Base-by-base conservation (phyloP, 2,329 filamentous ascomycete genomes). In the Phialophora tarda region DNA sequence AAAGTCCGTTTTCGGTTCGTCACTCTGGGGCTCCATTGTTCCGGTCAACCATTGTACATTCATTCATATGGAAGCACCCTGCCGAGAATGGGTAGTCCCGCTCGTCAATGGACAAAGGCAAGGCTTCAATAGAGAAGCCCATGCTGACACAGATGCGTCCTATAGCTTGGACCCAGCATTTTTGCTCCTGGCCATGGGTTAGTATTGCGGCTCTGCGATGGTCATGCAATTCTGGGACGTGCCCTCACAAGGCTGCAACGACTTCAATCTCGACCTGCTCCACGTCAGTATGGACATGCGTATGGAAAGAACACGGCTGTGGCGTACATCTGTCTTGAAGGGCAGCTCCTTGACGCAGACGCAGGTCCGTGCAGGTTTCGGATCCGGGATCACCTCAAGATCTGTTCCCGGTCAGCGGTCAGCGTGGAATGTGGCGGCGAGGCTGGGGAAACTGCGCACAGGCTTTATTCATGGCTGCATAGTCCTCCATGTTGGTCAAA, bases 391-490 rank as follows among this genome's bases (percentile, higher is more conserved):
- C 56, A 68, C 67, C 21, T 71, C 66, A 24, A 69, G 60, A 60
- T 63, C 68, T 70, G 51, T 50, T 63, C 55, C 34, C 3, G 57
- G 4, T 17, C 38, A 56, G 63, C 24, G 64, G 65, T 53, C 23
- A 47, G 51, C 58, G 14, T 66, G 65, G 63, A 64, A 67, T 69
- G 68, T 63, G 53, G 53, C 61, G 3, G 34, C 30, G 38, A 34
- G 47, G 47, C 34, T 41, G 53, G 30, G 51, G 28, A 60, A 38
- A 24, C 47, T 26, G 65, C 68, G 68, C 68, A 70, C 95, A 96
- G 75, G 91, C 90, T 71, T 84, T 84, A 81, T 97, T 96, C 91
- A 96, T 92, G 77, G 88, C 88, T 77, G 80, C 82, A 74, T 90
- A 91, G 74, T 90, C 81, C 55, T 84, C 80, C 87, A 91, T 91